Percentiles rank a stretch among this genome's conserved stretches.
These are phyloP conservation scores for Fusarium beomiforme DNA, from an alignment of 2,329 filamentous ascomycete species.

Conservation along the genomic window DNA sequence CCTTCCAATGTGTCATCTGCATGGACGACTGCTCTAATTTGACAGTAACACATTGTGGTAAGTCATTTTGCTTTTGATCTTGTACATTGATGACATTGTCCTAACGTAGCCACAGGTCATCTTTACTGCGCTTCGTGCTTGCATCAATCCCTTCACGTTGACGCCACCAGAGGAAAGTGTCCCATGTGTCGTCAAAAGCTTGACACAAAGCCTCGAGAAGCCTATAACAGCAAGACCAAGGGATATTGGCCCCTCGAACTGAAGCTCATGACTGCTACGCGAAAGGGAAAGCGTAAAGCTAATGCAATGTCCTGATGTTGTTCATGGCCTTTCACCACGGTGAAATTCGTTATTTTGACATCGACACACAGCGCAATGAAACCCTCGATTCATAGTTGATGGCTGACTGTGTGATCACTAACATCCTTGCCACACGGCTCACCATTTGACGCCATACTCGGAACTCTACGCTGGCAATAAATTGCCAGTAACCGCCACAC, in stretches of 20 bases:
- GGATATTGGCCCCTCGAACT: slow-evolving; percentile 69
- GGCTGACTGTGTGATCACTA: neutral
- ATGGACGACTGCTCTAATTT: slow-evolving; percentile 69
- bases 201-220: slow-evolving; percentile 55
- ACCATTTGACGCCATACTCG: neutral
- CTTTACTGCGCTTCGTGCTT: slow-evolving; percentile 72
- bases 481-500: neutral
- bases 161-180: slow-evolving; percentile 65
- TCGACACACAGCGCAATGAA: neutral
- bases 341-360: neutral
- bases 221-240: slow-evolving; percentile 58
- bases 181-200: slow-evolving; percentile 72
- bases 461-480: neutral
- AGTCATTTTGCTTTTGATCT: slow-evolving; percentile 40
- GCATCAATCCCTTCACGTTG: slow-evolving; percentile 67
- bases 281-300: slow-evolving; percentile 58
- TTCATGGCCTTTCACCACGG: neutral
- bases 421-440: slow-evolving; percentile 1
- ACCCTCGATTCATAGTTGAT: neutral
- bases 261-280: slow-evolving; percentile 68
- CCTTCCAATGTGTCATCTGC: slow-evolving; percentile 74
- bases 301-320: slow-evolving; percentile 41
- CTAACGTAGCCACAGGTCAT: slow-evolving; percentile 60
- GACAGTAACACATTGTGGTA: slow-evolving; percentile 75
- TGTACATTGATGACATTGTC: neutral